Evolutionary conservation across 176 grass and related monocot species (phyloP).

Genomic region (Puccinellia tenuiflora): DNA sequence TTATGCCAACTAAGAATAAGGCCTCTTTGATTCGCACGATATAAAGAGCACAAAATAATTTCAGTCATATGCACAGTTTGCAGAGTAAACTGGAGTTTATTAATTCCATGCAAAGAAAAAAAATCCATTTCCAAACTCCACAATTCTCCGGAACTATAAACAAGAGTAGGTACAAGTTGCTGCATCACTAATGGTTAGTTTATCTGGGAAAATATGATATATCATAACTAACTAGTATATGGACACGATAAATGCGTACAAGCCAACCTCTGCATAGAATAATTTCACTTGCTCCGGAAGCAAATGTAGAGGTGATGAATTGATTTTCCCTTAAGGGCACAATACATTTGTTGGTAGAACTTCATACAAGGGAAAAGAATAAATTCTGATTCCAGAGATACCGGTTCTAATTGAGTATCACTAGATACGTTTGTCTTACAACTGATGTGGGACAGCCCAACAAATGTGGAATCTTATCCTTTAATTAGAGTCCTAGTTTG

Average conservation of each 20-base stretch:
- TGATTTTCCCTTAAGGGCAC: background rate
- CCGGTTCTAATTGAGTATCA: background rate
- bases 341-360: background rate
- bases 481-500: too few relatives aligned
- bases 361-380: background rate
- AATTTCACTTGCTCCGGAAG: background rate
- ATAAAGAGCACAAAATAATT: background rate
- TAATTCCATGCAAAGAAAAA: constrained; percentile 4
- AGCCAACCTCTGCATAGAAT: background rate
- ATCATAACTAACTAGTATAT: background rate
- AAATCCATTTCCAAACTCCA: background rate
- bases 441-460: too few relatives aligned
- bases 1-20: background rate
- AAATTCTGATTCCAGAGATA: background rate
- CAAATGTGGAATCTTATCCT: background rate
- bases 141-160: background rate
- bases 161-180: background rate
- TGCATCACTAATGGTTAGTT: background rate
- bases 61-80: background rate
- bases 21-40: background rate
- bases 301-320: background rate
- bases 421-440: background rate
- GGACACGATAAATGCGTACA: background rate
- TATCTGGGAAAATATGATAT: background rate
- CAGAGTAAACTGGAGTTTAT: background rate